Conservation (phyloP, 495 filamentous ascomycete species). For the Polyplosphaeria fusca region DNA sequence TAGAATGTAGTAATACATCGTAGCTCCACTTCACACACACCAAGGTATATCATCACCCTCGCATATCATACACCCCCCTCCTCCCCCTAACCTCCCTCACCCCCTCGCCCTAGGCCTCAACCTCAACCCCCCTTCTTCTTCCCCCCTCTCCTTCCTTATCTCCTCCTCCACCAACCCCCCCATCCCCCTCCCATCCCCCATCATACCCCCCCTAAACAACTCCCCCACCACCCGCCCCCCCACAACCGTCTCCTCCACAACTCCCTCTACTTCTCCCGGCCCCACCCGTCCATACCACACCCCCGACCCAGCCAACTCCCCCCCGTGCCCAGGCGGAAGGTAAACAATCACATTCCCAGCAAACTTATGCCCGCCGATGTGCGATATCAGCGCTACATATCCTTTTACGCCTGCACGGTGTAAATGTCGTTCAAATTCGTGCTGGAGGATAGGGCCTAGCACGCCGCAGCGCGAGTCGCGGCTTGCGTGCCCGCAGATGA, state of each 20-base stretch:
- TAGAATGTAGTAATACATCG: no score
- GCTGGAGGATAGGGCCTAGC: constrained; percentile 66
- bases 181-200: constrained; percentile 32
- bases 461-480: constrained; percentile 78
- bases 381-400: constrained; percentile 75
- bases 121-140: constrained; percentile 11
- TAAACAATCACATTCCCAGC: constrained; percentile 94
- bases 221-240: constrained; percentile 71
- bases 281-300: constrained; percentile 93
- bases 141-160: constrained; percentile 6
- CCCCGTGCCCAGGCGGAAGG: constrained; percentile 59
- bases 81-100: no score
- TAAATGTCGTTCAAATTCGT: constrained; percentile 61
- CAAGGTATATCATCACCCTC: no score
- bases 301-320: constrained; percentile 71
- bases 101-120: constrained; percentile 14
- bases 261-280: constrained; percentile 79
- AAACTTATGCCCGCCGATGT: constrained; percentile 90
- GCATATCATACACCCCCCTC: no score
- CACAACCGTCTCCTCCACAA: constrained; percentile 75
- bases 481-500: constrained; percentile 82
- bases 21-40: no score
- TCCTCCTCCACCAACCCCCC: constrained; percentile 15
- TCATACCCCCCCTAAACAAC: constrained; percentile 66
- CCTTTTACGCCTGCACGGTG: constrained; percentile 25